Evolutionary conservation across 1,284 basidiomycete genomes (phyloP), one percentile per base, ranked within the genome.

Genomic region (Cryptococcus sp.): DNA sequence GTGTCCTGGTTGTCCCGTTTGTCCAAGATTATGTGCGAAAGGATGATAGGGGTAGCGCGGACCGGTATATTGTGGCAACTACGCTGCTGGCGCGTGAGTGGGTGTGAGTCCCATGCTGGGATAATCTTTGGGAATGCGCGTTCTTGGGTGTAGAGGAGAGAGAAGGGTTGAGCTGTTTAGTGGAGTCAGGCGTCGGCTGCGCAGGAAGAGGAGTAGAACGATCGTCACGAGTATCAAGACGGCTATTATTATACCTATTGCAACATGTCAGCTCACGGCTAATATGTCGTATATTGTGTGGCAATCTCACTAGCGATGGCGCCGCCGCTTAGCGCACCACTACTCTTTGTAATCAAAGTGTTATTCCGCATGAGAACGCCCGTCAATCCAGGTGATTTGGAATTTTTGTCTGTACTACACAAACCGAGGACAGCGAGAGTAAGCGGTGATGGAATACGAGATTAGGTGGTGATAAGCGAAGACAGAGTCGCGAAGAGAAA

Each of bases 221-320:
- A 62, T 23, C 5, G 40, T 22, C 25, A 50, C 10, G 25, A 64
- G 37, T 19, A 50, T n/a, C 19, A 64, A 16, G 40, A 63, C 16
- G 5, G 52, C n/a, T 20, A 34, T 25, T 43, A 60, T 45, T 38
- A 62, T 40, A n/a, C 39, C 47, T 38, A 54, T 20, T 29, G 41
- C 29, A 26, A 15, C 37, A 10, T 15, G 29, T 22, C 5, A 34
- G 44, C 26, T 10, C 7, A 10, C 26, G 10, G 26, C 26, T 29
- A 4, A 10, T 10, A 34, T 10, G 29, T 34, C 29, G 29, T 34
- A 10, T 34, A 4, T 13, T 34, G 8, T 13, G 2, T 34, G 29
- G 46, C 8, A 8, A 47, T 52, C 57, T 57, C 20, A 66, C 64
- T 61, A 17, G 52, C 56, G 2, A 66, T 57, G 22, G 59, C 59